These are phyloP conservation scores for Wallemia ichthyophaga DNA, from an alignment of 1,284 basidiomycete genomes.

Conservation along the genomic window DNA sequence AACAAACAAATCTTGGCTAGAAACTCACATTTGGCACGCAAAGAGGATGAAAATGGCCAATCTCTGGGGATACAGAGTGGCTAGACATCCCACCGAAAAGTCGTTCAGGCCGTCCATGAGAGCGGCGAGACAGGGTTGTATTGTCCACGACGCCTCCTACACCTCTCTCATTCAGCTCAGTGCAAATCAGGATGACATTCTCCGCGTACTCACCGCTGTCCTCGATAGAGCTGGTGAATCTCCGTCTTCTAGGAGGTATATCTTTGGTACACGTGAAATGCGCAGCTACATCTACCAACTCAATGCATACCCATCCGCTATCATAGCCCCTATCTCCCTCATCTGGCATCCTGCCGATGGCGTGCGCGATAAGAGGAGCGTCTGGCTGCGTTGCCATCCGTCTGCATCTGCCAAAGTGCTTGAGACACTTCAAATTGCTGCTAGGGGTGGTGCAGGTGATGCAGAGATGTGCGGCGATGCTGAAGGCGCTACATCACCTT, in stretches of 20 bases:
- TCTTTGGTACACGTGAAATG: conserved; percentile 18
- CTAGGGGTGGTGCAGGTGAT: no score
- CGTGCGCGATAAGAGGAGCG: conserved; percentile 7
- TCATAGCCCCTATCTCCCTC: conserved; percentile 38
- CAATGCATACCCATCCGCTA: conserved; percentile 29
- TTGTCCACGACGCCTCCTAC: conserved; percentile 67
- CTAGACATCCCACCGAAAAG: conserved; percentile 56
- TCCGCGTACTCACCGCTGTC: conserved; percentile 21
- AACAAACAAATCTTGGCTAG: conserved; percentile 59
- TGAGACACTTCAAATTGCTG: conserved; percentile 22
- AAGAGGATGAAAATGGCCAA: conserved; percentile 76
- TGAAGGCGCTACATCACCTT: no score
- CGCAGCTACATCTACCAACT: conserved; percentile 12
- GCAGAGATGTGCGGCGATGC: no score
- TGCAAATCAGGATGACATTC: conserved; percentile 28
- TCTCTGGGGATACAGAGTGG: conserved; percentile 63
- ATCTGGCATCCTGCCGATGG: conserved; percentile 29
- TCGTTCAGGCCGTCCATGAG: conserved; percentile 61
- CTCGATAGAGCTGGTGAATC: conserved; percentile 3
- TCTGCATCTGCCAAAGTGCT: conserved; percentile 29
- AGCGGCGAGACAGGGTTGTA: conserved; percentile 47
- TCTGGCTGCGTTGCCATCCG: conserved; percentile 57
- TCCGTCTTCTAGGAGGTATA: conserved; percentile 23
- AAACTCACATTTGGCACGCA: conserved; percentile 78
- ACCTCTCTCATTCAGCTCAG: conserved; percentile 37